phyloP scores from a whole-genome alignment of 2,329 filamentous ascomycete species.

The Hypoxylon sp. region DNA sequence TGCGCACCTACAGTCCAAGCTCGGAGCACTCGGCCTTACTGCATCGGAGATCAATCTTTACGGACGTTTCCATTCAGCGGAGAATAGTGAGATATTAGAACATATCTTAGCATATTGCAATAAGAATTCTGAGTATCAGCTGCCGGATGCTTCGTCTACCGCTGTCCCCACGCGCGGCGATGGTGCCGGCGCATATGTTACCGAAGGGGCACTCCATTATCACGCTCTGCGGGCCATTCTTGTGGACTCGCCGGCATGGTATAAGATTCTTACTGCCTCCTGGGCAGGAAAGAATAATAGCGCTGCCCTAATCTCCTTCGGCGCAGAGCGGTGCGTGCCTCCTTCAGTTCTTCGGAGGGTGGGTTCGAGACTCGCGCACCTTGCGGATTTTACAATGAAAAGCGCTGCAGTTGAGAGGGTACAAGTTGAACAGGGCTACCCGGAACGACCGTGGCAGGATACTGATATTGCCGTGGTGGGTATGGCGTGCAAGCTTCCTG shows the following conservation, averaged over 20 bases:
- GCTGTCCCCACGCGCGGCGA: slow-evolving; percentile 41
- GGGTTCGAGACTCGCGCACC: slow-evolving; percentile 7
- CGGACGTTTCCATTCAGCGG: slow-evolving; percentile 50
- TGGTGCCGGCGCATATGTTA: slow-evolving; percentile 34
- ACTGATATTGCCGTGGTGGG: slow-evolving; percentile 55
- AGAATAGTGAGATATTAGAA: slow-evolving; percentile 13
- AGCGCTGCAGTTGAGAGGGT: background rate
- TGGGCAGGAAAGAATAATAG: background rate
- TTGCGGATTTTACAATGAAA: slow-evolving; percentile 9
- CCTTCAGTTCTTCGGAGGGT: slow-evolving; percentile 16
- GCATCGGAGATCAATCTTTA: slow-evolving; percentile 48
- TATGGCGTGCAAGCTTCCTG: slow-evolving; percentile 52
- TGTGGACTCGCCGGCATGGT: slow-evolving; percentile 17
- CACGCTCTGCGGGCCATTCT: slow-evolving; percentile 44
- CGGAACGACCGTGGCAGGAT: slow-evolving; percentile 16
- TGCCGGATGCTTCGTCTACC: slow-evolving; percentile 49
- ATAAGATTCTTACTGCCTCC: slow-evolving; percentile 5
- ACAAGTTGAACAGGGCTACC: slow-evolving; percentile 3
- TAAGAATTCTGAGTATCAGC: slow-evolving; percentile 46
- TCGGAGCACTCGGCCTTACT: slow-evolving; percentile 47
- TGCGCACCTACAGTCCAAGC: slow-evolving; percentile 35
- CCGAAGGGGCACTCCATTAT: slow-evolving; percentile 45
- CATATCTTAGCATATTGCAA: slow-evolving; percentile 48
- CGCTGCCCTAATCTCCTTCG: slow-evolving; percentile 9
- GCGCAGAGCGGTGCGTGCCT: slow-evolving; percentile 23